phyloP scores from a whole-genome alignment of 208 protist genomes.

The Tritrichomonas foetus region DNA sequence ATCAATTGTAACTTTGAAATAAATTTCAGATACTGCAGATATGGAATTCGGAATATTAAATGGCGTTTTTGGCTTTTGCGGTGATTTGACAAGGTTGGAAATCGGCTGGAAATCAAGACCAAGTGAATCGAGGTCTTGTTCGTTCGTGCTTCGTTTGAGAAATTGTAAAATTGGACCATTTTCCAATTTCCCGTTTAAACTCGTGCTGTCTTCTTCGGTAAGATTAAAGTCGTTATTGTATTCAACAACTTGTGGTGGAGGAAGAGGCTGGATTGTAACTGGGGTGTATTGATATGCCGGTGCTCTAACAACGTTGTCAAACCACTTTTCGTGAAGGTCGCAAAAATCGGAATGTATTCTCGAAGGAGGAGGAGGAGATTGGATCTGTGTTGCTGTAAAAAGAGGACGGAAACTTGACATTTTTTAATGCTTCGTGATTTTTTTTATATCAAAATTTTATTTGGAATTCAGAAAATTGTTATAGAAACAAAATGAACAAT shows the following conservation, averaged over 20 bases:
- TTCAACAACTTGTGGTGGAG: neutral
- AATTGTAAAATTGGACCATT: neutral
- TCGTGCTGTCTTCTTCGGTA: neutral
- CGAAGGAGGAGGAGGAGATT: too few relatives aligned
- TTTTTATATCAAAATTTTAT: too few relatives aligned
- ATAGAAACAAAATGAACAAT: too few relatives aligned
- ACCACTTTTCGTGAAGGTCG: too few relatives aligned
- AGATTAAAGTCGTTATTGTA: constrained; percentile 13
- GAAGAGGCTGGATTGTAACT: neutral
- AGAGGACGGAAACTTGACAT: too few relatives aligned
- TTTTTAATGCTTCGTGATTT: too few relatives aligned
- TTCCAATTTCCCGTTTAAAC: neutral
- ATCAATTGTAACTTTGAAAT: neutral
- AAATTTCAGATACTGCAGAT: neutral
- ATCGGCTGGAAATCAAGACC: neutral
- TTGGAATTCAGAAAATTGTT: too few relatives aligned
- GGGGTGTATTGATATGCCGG: too few relatives aligned
- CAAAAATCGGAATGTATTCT: too few relatives aligned
- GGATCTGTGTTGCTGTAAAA: too few relatives aligned
- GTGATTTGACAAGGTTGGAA: neutral
- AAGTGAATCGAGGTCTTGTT: neutral
- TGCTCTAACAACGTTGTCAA: too few relatives aligned
- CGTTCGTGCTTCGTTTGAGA: neutral
- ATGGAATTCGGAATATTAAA: neutral
- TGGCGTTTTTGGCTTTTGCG: neutral